A percentile compares a stretch with the other conserved stretches of the same genome.
These are phyloP conservation scores for Trichoderma brevicompactum DNA, from an alignment of 2,329 filamentous ascomycete genomes.

Conservation along the genomic window DNA sequence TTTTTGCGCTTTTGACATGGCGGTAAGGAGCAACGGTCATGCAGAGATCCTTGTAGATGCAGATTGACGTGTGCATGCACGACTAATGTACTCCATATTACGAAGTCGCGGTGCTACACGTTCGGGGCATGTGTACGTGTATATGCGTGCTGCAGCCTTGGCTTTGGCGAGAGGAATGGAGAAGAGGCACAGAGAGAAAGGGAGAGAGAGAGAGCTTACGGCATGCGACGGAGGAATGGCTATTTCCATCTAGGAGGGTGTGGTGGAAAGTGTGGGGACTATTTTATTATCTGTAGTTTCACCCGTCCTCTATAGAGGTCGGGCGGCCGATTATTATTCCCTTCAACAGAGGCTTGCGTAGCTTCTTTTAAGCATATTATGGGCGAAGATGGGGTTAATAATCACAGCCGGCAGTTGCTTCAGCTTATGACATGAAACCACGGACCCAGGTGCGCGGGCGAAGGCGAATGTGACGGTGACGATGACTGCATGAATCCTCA, in stretches of 20 bases:
- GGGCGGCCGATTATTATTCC: not conserved
- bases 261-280: not conserved
- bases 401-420: not conserved
- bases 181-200: too few species aligned
- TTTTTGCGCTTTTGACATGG: constrained; percentile 16
- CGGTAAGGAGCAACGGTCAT: constrained; percentile 18
- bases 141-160: constrained; percentile 13
- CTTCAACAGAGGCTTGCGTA: not conserved
- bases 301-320: not conserved
- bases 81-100: constrained; percentile 19
- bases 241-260: not conserved
- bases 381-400: not conserved
- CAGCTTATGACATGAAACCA: not conserved
- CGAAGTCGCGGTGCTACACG: not conserved
- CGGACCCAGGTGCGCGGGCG: too few species aligned
- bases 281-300: not conserved
- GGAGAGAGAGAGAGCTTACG: not conserved
- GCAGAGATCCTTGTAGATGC: constrained; percentile 22
- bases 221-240: not conserved
- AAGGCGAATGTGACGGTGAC: not conserved
- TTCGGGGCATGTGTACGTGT: constrained; percentile 4
- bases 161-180: not conserved
- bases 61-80: constrained; percentile 27
- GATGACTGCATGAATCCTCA: not conserved
- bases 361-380: not conserved